A percentile compares a stretch with the other conserved stretches of the same genome.
Evolutionary conservation across 352 stramenopile genomes (phyloP).

Genomic region (Globisporangium uncinulatum): DNA sequence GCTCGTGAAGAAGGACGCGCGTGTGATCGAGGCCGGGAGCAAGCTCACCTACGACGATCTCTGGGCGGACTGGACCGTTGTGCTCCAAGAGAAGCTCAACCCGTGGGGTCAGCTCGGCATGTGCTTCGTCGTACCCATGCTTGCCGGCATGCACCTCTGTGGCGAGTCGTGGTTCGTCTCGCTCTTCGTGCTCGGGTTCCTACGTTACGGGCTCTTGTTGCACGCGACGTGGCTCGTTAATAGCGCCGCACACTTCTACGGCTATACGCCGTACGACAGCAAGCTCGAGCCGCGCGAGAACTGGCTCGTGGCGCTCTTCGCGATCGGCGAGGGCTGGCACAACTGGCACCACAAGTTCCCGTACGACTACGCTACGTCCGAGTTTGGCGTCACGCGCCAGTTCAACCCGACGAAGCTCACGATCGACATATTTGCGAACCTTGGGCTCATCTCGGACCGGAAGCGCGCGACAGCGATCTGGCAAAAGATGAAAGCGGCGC

Average conservation of each 20-base stretch:
- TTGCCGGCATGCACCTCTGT: slow-evolving; percentile 82
- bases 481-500: too few species aligned
- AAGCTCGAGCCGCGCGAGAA: slow-evolving; percentile 96
- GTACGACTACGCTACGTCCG: slow-evolving; percentile 97
- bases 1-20: slow-evolving; percentile 96
- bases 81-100: slow-evolving; percentile 96
- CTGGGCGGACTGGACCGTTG: slow-evolving; percentile 91
- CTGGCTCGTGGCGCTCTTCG: slow-evolving; percentile 93
- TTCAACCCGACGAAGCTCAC: slow-evolving; percentile 98
- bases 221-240: slow-evolving; percentile 99
- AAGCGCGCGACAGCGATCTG: slow-evolving; percentile 57
- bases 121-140: slow-evolving; percentile 95
- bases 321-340: slow-evolving; percentile 97
- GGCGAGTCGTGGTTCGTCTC: slow-evolving; percentile 93
- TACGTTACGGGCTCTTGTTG: slow-evolving; percentile 93
- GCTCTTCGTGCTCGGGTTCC: slow-evolving; percentile 93
- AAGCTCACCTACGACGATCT: slow-evolving; percentile 97
- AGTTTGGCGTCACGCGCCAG: slow-evolving; percentile 95
- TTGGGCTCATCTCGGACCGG: slow-evolving; percentile 94
- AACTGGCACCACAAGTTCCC: slow-evolving; percentile 98
- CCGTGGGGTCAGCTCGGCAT: slow-evolving; percentile 87
- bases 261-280: slow-evolving; percentile 98
- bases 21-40: slow-evolving; percentile 78
- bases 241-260: slow-evolving; percentile 97
- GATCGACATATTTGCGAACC: slow-evolving; percentile 90